Base-by-base conservation (phyloP, 495 filamentous ascomycete species). In the Elasticomyces elasticus region DNA sequence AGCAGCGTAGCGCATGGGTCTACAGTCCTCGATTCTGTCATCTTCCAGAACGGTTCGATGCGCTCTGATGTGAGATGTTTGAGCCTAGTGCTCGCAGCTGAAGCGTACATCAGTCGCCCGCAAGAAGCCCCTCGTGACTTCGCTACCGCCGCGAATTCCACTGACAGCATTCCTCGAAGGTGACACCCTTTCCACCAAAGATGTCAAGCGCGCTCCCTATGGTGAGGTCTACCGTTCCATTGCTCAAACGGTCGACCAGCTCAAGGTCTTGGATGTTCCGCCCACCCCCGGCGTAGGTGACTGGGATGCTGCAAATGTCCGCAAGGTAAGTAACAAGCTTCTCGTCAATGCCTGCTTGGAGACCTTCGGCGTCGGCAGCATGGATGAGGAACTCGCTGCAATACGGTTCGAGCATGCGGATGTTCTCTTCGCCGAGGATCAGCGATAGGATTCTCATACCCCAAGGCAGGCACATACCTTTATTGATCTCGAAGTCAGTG, bases 371-470 rank as follows among this genome's bases (percentile, higher is more conserved):
- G 66, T 98, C 92, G n/a, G 94, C 92, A n/a, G 92, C 92, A 63
- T 98, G 94, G 62, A 98, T 87, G 45, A 98, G 74, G 67, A 98
- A 97, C 63, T 98, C 94, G 38, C 85, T 87, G 72, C 92, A 96
- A 66, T 88, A 91, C 11, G 84, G 85, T 63, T 95, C 89, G 9
- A 97, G 74, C 12, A 79, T 65, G 17, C 76, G 75, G 49, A 98
- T 94, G 1, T 83, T 84, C 66, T 83, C 89, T 94, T 56, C 25
- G n/a, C 22, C 17, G 12, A 49, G 5, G 25, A 31, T 49, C 22
- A 49, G 45, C 45, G 17, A 31, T 12, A 28, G 24, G n/a, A n/a
- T 9, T 31, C 7, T 17, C n/a, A 4, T 30, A 25, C 5, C 28
- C 15, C 31, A 15, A 30, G 25, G 19, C 22, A 17, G 60, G 6